Base-by-base conservation (phyloP, 2,329 filamentous ascomycete species). In the Ceratocystis huliohia region DNA sequence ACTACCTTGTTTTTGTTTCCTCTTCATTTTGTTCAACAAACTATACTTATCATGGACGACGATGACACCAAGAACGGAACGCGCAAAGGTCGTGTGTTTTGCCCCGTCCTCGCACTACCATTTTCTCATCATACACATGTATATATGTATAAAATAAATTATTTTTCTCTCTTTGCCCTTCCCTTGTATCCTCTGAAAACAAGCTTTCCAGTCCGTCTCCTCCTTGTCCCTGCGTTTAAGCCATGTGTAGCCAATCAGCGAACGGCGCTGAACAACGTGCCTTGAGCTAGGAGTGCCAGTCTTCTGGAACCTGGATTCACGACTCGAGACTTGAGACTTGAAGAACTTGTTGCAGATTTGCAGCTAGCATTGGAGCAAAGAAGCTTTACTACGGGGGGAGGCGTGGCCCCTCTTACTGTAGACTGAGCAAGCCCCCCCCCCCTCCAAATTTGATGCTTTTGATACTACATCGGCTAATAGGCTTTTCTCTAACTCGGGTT, bases 251-350 rank as follows among this genome's bases (percentile, higher is more conserved):
- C 66, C 66, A 67, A 67, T 67, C 61, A 67, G 48, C 25, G 41
- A 28, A 25, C 53, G 64, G 66, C 28, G 62, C 53, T 62, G 44
- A 67, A 67, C 62, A 67, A 67, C 66, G 66, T 67, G 66, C 62
- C 25, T 22, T 53, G 48, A 57, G 28, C 25, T 30, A 57, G 22
- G 53, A n/a, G n/a, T 6, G 13, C 7, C 53, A 25, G 53, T 57
- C 25, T 57, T 33, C 28, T 57, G 53, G 15, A n/a, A 8, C 28
- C 5, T 28, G 53, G 46, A 50, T n/a, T n/a, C 20, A 22, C 10
- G 46, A 8, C 46, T 50, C n/a, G n/a, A 7, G 46, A 13, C 22
- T 22, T n/a, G 46, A 10, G n/a, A 50, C 17, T 20, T 50, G 46
- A 22, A 17, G 15, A 17, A 50, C 22, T 7, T 50, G 46, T 13